Percentiles rank a stretch among this genome's conserved stretches.
These are phyloP conservation scores for Nepenthes mirabilis DNA, from an alignment of 148 eudicot genomes.

Conservation along the genomic window DNA sequence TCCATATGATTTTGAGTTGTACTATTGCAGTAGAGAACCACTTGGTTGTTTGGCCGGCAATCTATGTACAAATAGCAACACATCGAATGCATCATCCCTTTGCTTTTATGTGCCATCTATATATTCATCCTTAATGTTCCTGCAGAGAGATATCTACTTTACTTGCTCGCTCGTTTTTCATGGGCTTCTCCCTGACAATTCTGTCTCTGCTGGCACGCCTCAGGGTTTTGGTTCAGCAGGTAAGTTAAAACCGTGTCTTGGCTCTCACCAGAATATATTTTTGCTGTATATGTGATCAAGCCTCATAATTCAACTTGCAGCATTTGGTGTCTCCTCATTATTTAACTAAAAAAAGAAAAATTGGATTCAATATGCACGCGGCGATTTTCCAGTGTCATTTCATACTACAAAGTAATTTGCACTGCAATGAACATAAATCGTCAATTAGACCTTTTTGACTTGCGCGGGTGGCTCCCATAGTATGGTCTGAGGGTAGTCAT, in stretches of 20 bases:
- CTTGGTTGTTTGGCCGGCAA: neutral
- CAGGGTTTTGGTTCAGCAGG: slow-evolving; percentile 93
- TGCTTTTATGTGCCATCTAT: neutral
- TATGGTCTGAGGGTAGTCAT: too few relatives aligned
- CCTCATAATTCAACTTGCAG: too few relatives aligned
- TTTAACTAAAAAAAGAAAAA: too few relatives aligned
- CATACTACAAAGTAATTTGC: too few relatives aligned
- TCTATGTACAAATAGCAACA: neutral
- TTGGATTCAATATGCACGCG: too few relatives aligned
- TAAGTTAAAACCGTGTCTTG: slow-evolving; percentile 12
- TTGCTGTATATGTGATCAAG: too few relatives aligned
- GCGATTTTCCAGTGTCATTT: too few relatives aligned
- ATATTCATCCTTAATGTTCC: slow-evolving; percentile 33
- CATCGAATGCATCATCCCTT: neutral
- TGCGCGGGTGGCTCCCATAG: too few relatives aligned
- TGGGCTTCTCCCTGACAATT: slow-evolving; percentile 58
- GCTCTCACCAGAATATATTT: too few relatives aligned
- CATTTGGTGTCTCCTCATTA: too few relatives aligned
- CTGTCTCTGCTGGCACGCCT: slow-evolving; percentile 84
- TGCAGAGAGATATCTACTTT: slow-evolving; percentile 70
- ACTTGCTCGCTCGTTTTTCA: slow-evolving; percentile 83
- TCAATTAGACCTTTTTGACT: too few relatives aligned
- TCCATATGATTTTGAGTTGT: neutral
- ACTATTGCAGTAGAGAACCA: neutral
- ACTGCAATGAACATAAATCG: too few relatives aligned